Evolutionary conservation across 169 alveolate species (phyloP).

Genomic region (Plasmodium knowlesi): DNA sequence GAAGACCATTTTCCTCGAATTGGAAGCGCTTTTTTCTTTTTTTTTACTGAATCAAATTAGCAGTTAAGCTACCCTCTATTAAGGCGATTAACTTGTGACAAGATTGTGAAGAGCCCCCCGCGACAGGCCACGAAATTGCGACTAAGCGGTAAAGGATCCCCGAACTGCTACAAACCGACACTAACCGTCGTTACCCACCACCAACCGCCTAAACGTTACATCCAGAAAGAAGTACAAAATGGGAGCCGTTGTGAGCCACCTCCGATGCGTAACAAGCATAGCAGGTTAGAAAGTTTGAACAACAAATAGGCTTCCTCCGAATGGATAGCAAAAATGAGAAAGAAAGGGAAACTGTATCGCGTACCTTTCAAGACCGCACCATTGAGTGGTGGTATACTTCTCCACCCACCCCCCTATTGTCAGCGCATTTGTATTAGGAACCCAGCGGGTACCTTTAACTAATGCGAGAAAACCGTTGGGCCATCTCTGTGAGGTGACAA

Average conservation of each 20-base stretch:
- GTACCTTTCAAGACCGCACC: too few species aligned
- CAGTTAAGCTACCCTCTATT: neutral
- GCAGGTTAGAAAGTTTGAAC: constrained; percentile 33
- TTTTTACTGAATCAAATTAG: neutral
- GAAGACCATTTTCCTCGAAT: neutral
- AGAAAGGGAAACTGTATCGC: too few species aligned
- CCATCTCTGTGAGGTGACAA: too few species aligned
- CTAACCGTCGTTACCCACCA: neutral
- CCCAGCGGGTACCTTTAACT: too few species aligned
- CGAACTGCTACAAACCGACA: neutral
- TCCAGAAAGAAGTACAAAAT: constrained; percentile 5
- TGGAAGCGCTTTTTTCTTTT: neutral
- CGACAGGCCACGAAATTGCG: neutral
- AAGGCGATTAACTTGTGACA: neutral
- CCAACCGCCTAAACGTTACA: neutral
- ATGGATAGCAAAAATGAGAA: too few species aligned
- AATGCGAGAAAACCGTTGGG: too few species aligned
- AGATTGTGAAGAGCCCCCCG: neutral
- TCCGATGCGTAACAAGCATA: constrained; percentile 30
- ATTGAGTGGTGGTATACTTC: too few species aligned
- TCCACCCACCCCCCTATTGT: too few species aligned
- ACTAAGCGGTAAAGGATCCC: neutral
- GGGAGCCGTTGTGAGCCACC: constrained; percentile 44
- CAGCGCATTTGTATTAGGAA: too few species aligned
- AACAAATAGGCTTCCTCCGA: too few species aligned